phyloP scores from a whole-genome alignment of 2,329 filamentous ascomycete genomes.

The Aspergillus sp. region DNA sequence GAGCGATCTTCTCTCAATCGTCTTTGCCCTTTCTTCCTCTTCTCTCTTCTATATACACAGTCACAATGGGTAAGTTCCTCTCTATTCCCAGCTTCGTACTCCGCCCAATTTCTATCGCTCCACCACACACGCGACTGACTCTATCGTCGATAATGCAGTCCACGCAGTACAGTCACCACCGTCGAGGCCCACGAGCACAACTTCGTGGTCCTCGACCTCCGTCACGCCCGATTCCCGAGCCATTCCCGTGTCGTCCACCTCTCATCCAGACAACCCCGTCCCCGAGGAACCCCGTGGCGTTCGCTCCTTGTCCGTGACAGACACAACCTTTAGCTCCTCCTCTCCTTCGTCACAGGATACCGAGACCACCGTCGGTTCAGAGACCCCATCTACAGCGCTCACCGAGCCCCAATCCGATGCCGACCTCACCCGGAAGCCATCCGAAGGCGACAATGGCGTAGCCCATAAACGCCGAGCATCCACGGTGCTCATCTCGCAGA shows the following conservation, averaged over 20 bases:
- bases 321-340: conserved; percentile 29
- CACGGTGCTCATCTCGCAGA: conserved; percentile 55
- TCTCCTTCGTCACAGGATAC: conserved; percentile 30
- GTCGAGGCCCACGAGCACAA: conserved; percentile 23
- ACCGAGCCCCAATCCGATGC: conserved; percentile 42
- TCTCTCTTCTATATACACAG: background rate
- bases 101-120: background rate
- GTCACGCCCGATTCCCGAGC: conserved; percentile 26
- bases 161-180: conserved; percentile 28
- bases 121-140: background rate
- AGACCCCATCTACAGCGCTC: conserved; percentile 40
- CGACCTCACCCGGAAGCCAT: conserved; percentile 20
- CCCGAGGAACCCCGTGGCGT: conserved; percentile 46
- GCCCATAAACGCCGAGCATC: conserved; percentile 44
- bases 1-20: background rate
- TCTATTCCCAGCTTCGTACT: background rate
- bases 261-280: conserved; percentile 48
- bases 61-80: conserved; percentile 9
- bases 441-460: conserved; percentile 15
- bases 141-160: conserved; percentile 17
- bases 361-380: conserved; percentile 36
- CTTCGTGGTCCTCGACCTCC: conserved; percentile 21
- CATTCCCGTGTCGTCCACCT: conserved; percentile 41
- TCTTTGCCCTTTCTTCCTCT: background rate
- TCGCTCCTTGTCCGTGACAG: conserved; percentile 36